Evolutionary conservation across 116 monocot species (phyloP), one percentile per base, ranked within the genome.

Genomic region (Phalaenopsis hybrid): DNA sequence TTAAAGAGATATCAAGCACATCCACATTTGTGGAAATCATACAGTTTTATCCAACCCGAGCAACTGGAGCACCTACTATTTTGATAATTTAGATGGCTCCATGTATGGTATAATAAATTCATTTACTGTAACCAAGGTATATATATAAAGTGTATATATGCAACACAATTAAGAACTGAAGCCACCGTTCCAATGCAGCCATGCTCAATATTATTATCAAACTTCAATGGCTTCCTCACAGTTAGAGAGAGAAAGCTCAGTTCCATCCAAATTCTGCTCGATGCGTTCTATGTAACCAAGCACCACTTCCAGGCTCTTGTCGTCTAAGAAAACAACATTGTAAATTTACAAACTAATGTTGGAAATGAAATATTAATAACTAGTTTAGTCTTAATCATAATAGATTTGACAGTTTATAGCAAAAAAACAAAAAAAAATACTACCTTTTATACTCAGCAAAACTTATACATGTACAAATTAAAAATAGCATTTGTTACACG

Each of bases 301-400:
- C 85, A 92, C 86, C 25, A 74, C 80, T 67, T 85, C 88, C 74
- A 92, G 41, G 81, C 88, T 89, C 55, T 89, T 85, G 15, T 91
- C 95, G 83, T 95, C 95, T 88, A 83, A 76, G 0, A 69, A 81
- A 63, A 37, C 65, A 65, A 12, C 65, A 65, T 8, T 4, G n/a
- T 23, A 6, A 65, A 12, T 65, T 8, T 65, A 17, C 41, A 37
- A 41, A 41, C 41, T 37, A 25, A 65, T 65, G 5, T 23, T 25
- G 25, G 9, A 65, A 65, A 65, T 1, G 25, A 65, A 65, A 65
- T 65, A 21, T 25, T 65, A 55, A 55, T 55, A 55, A 55, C 4
- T 16, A 16, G 0, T 65, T 63, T 63, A 63, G 20, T 20, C 21
- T 21, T 63, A 63, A 63, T 63, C 21, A 63, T 63, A n/a, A 4